Conservation (phyloP, 768 basidiomycete species). For the Phaffia australis region DNA sequence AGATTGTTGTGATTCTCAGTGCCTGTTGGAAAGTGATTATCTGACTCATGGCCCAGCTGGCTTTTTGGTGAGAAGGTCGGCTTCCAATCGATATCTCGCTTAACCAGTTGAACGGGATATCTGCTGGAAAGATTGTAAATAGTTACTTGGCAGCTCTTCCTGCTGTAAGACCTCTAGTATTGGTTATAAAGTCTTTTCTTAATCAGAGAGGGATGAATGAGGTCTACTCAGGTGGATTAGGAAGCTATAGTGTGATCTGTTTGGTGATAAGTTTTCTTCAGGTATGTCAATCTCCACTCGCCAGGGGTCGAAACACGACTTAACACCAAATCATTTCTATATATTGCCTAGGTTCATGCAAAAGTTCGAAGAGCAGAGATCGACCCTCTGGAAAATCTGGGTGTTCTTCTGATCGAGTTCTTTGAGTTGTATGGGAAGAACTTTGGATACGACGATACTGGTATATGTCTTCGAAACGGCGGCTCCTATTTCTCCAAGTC, state of each 20-base stretch:
- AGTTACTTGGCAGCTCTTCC: constrained; percentile 65
- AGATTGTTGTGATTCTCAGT: constrained; percentile 24
- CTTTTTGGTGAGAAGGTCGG: constrained; percentile 43
- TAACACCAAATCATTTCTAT: neutral
- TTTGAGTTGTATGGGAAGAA: constrained; percentile 87
- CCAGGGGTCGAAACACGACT: neutral
- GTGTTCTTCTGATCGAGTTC: constrained; percentile 91
- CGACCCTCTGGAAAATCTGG: constrained; percentile 73
- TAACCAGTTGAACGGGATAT: constrained; percentile 76
- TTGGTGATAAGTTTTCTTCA: constrained; percentile 88
- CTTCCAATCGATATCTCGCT: constrained; percentile 88
- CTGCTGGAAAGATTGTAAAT: constrained; percentile 66
- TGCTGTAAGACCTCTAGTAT: constrained; percentile 68
- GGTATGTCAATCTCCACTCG: constrained; percentile 38
- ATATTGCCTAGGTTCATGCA: constrained; percentile 65
- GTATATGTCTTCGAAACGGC: constrained; percentile 75
- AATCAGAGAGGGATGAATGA: constrained; percentile 89
- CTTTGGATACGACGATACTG: constrained; percentile 77
- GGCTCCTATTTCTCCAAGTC: constrained; percentile 81
- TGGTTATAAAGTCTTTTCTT: constrained; percentile 84
- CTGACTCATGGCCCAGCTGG: neutral
- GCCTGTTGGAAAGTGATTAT: neutral
- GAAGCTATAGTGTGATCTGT: constrained; percentile 89
- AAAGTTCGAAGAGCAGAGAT: constrained; percentile 82
- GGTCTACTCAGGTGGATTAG: constrained; percentile 90